Conservation (phyloP, 78 protist species). For the Blattamonas nauphoetae region DNA sequence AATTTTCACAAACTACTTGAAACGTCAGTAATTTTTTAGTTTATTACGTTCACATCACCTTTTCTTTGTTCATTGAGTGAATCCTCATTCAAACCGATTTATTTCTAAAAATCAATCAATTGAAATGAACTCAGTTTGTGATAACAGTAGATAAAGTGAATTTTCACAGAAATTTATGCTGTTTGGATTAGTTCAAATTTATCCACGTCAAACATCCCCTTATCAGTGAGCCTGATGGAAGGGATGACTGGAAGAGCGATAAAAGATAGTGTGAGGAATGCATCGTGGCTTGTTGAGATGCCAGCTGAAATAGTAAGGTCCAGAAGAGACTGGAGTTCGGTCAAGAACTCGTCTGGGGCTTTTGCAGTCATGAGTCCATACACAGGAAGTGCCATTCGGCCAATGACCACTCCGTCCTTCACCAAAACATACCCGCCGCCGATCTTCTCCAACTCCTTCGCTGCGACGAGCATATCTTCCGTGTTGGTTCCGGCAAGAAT, state of each 20-base stretch:
- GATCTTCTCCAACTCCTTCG: no score
- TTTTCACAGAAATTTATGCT: no score
- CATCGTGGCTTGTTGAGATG: conserved; percentile 2
- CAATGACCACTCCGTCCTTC: neutral
- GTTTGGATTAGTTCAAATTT: no score
- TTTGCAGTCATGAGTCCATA: neutral
- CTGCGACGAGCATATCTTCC: neutral
- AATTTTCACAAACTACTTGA: no score
- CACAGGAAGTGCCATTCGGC: neutral
- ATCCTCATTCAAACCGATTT: no score
- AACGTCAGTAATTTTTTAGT: no score
- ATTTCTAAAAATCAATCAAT: no score
- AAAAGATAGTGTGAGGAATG: conserved; percentile 16
- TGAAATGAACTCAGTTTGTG: no score
- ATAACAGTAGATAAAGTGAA: no score
- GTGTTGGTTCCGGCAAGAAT: neutral
- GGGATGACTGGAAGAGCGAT: conserved; percentile 11
- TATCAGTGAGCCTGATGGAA: neutral
- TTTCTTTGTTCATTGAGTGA: no score
- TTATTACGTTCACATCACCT: no score
- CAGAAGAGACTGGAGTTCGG: neutral
- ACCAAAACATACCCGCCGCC: no score
- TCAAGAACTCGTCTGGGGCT: neutral
- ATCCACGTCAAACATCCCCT: neutral
- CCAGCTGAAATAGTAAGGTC: neutral